These are phyloP conservation scores for Penicillium sp. DNA, from an alignment of 2,329 filamentous ascomycete genomes.

Conservation along the genomic window DNA sequence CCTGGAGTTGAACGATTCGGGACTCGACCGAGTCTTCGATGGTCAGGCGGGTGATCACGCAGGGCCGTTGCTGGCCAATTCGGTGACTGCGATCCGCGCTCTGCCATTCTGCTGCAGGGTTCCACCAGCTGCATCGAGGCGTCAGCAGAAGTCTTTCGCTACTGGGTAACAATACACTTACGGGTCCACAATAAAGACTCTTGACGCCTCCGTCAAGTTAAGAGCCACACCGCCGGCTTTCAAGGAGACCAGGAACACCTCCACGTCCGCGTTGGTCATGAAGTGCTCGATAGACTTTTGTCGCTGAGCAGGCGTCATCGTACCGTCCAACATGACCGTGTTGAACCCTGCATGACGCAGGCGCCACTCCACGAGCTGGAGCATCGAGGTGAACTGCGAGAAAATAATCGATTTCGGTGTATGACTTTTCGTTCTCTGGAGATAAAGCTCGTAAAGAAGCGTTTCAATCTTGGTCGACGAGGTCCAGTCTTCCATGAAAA, in stretches of 20 bases:
- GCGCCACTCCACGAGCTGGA: constrained; percentile 95
- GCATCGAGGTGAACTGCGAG: constrained; percentile 94
- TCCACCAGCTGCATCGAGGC: constrained; percentile 76
- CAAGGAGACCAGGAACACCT: constrained; percentile 92
- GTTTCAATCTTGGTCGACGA: constrained; percentile 98
- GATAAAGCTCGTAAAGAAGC: constrained; percentile 89
- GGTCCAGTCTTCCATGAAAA: constrained; percentile 98
- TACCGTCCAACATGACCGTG: constrained; percentile 96
- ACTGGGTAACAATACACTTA: constrained; percentile 51
- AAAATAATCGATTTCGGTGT: constrained; percentile 98
- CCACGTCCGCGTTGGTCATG: constrained; percentile 90
- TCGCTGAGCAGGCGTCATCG: constrained; percentile 91
- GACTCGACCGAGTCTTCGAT: constrained; percentile 98
- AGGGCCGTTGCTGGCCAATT: constrained; percentile 91
- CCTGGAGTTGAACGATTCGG: constrained; percentile 90
- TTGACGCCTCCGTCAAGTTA: constrained; percentile 90
- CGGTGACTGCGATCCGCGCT: constrained; percentile 91
- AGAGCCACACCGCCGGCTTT: constrained; percentile 95
- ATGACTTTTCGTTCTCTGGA: constrained; percentile 84
- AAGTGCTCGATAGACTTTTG: constrained; percentile 94
- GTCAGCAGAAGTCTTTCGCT: constrained; percentile 18
- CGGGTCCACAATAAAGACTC: constrained; percentile 95
- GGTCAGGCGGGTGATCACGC: constrained; percentile 88
- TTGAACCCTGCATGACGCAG: constrained; percentile 94
- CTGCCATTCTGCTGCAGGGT: constrained; percentile 99